Evolutionary conservation across 2,329 filamentous ascomycete species (phyloP).

Genomic region (Rhytidhysteron rufulum): DNA sequence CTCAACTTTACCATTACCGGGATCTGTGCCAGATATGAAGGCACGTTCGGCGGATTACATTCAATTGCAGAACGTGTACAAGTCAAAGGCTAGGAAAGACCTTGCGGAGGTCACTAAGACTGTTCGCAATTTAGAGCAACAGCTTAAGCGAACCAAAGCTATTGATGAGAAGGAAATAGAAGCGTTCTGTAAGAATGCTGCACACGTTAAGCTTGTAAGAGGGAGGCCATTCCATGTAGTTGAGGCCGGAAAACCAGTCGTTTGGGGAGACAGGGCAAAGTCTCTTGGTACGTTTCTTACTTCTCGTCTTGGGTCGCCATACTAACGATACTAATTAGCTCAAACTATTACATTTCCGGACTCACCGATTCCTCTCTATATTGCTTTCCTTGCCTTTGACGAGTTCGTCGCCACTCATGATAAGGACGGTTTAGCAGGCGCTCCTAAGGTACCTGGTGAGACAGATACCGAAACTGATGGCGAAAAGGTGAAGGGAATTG

Average conservation of each 20-base stretch:
- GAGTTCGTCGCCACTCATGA: constrained; percentile 41
- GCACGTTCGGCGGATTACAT: constrained; percentile 88
- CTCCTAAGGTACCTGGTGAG: constrained; percentile 34
- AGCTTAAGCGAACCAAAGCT: constrained; percentile 42
- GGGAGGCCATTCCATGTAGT: constrained; percentile 53
- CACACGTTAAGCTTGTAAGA: constrained; percentile 84
- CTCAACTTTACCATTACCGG: constrained; percentile 73
- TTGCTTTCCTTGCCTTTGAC: constrained; percentile 51
- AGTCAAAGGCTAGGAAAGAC: constrained; percentile 77
- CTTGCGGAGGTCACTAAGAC: constrained; percentile 66
- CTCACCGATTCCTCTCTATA: constrained; percentile 46
- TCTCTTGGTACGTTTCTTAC: constrained; percentile 46
- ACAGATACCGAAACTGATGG: constrained; percentile 30
- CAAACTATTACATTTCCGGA: constrained; percentile 38
- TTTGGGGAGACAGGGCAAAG: constrained; percentile 49
- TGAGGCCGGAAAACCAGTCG: constrained; percentile 38
- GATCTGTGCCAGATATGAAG: constrained; percentile 95
- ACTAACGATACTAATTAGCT: constrained; percentile 21
- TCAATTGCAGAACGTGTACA: constrained; percentile 87
- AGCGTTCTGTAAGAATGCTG: constrained; percentile 91
- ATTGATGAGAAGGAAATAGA: constrained; percentile 75
- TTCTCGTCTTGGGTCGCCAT: constrained; percentile 2
- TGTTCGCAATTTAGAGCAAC: constrained; percentile 55
- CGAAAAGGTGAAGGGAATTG: constrained; percentile 41
- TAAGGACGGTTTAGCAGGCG: constrained; percentile 28